Percentiles rank a stretch among this genome's conserved stretches.
Evolutionary conservation across 345 rosid genomes (phyloP).

Genomic region (Hibiscus mutabilis): DNA sequence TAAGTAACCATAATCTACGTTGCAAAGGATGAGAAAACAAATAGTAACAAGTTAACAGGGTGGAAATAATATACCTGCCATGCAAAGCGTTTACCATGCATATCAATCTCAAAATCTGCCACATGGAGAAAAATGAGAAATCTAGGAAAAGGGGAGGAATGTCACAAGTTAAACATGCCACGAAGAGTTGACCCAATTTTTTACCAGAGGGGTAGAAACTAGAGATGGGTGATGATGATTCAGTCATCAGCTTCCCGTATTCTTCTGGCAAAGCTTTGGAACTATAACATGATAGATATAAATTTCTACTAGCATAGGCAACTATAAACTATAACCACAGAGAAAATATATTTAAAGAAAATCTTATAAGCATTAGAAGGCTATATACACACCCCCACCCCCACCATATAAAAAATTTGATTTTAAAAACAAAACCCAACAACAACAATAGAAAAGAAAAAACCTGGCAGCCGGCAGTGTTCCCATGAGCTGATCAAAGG

Average conservation of each 20-base stretch:
- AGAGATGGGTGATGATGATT: conserved; percentile 68
- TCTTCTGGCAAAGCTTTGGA: conserved; percentile 80
- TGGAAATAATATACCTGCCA: conserved; percentile 72
- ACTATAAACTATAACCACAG: conserved; percentile 4
- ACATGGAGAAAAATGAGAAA: conserved; percentile 15
- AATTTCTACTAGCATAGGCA: conserved; percentile 14
- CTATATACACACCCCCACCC: not conserved
- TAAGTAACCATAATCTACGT: conserved; percentile 2
- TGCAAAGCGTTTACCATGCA: conserved; percentile 96
- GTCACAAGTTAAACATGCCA: conserved; percentile 6
- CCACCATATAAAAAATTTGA: not conserved
- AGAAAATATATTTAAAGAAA: not conserved
- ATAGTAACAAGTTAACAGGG: not conserved
- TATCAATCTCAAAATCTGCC: conserved; percentile 91
- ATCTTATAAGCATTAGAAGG: not conserved
- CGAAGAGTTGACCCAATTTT: not conserved
- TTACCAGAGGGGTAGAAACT: conserved; percentile 84
- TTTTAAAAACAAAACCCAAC: not conserved
- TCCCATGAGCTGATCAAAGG: conserved; percentile 98
- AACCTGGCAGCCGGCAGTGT: conserved; percentile 96
- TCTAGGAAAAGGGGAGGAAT: not conserved
- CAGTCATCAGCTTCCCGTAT: conserved; percentile 74
- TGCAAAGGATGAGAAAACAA: not conserved
- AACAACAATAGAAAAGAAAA: not conserved
- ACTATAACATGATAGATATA: conserved; percentile 40